Percentiles rank a stretch among this genome's conserved stretches.
phyloP scores from a whole-genome alignment of 345 rosid genomes.

The Triadica sebifera region DNA sequence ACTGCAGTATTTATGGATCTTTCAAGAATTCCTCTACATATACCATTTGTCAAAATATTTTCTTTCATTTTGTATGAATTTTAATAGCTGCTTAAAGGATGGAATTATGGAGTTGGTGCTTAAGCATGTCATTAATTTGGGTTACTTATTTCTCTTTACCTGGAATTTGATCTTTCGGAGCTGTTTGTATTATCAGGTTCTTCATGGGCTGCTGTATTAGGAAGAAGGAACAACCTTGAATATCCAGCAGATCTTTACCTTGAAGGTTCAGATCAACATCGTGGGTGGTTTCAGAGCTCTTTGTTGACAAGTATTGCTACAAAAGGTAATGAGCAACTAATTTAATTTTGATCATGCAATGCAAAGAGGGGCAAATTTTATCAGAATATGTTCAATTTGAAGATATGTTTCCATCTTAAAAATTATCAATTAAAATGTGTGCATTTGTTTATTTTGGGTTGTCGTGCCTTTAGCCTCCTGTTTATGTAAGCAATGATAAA shows the following conservation, averaged over 20 bases:
- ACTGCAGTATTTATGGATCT: background rate
- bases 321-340: conserved; percentile 48
- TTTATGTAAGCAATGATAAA: background rate
- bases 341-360: conserved; percentile 5
- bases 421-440: conserved; percentile 4
- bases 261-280: conserved; percentile 98
- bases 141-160: background rate
- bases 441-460: background rate
- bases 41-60: background rate
- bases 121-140: background rate
- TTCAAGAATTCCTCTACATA: background rate
- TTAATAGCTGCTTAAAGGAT: background rate
- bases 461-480: background rate
- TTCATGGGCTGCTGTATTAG: conserved; percentile 93
- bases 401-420: background rate
- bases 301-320: conserved; percentile 86
- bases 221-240: conserved; percentile 56
- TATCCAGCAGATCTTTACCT: conserved; percentile 89
- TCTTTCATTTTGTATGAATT: background rate
- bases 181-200: conserved; percentile 53
- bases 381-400: background rate
- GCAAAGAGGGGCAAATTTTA: background rate
- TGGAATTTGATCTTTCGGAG: conserved; percentile 7
- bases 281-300: conserved; percentile 99
- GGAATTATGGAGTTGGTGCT: background rate